Percentiles rank a stretch among this genome's conserved stretches.
phyloP scores from a whole-genome alignment of 306 rosid species.

The Ammopiptanthus mongolicus region DNA sequence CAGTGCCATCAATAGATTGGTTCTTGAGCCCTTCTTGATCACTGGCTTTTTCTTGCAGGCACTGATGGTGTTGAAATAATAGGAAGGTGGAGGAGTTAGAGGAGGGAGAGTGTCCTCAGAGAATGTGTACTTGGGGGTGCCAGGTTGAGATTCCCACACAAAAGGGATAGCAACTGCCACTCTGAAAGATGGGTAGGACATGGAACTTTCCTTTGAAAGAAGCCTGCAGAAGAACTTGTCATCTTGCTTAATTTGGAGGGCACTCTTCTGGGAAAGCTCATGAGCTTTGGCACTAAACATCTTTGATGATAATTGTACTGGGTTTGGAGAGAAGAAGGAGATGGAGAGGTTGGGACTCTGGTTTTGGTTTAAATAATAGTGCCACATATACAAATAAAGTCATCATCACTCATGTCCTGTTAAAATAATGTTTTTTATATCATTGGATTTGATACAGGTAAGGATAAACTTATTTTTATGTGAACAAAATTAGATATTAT shows the following conservation, averaged over 20 bases:
- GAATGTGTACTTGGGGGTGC: slow-evolving; percentile 71
- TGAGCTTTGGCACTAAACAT: slow-evolving; percentile 38
- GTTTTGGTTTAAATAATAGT: slow-evolving; percentile 4
- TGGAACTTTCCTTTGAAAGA: slow-evolving; percentile 60
- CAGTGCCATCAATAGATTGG: slow-evolving; percentile 35
- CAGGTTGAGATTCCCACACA: slow-evolving; percentile 89
- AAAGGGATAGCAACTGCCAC: slow-evolving; percentile 59
- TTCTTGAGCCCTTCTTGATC: slow-evolving; percentile 37
- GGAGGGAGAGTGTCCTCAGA: slow-evolving; percentile 55
- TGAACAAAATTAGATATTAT: too few species aligned
- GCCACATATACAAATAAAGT: not conserved
- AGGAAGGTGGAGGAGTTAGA: slow-evolving; percentile 91
- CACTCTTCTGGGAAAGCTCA: slow-evolving; percentile 32
- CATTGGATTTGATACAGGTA: too few species aligned
- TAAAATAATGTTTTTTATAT: too few species aligned
- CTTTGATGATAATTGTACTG: not conserved
- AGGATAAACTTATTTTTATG: too few species aligned
- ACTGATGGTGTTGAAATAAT: not conserved
- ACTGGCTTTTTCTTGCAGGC: not conserved
- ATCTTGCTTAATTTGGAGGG: slow-evolving; percentile 49
- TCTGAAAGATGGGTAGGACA: slow-evolving; percentile 58
- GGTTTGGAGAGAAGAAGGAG: not conserved
- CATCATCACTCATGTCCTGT: too few species aligned
- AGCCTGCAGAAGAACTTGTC: slow-evolving; percentile 63
- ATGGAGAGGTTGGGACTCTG: slow-evolving; percentile 3